phyloP scores from a whole-genome alignment of 2,329 filamentous ascomycete species.

The Colletotrichum horii region DNA sequence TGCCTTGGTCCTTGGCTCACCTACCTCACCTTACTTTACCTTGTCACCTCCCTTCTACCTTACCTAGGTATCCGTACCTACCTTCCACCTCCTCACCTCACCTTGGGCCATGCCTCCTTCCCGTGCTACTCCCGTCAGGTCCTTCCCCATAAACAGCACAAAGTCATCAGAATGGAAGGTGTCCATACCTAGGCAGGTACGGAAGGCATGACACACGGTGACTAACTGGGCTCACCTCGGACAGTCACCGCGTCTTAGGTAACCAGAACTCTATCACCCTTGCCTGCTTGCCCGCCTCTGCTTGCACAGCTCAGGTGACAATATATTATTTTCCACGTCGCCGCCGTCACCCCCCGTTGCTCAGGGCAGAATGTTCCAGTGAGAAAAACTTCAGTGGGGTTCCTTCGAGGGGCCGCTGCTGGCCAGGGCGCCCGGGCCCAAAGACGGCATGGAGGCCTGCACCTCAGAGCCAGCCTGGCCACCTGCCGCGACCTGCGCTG shows the following conservation, averaged over 20 bases:
- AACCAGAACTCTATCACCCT: background rate
- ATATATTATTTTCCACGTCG: background rate
- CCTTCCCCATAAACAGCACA: background rate
- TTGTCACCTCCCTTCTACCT: background rate
- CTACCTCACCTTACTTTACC: background rate
- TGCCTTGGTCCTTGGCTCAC: background rate
- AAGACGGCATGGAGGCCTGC: background rate
- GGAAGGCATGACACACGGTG: background rate
- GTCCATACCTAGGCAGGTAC: background rate
- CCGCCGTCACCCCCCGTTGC: background rate
- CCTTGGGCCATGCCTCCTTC: background rate
- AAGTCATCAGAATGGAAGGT: background rate
- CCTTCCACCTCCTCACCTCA: background rate
- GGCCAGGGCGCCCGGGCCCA: background rate
- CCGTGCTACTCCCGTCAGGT: background rate
- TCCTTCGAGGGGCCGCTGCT: background rate
- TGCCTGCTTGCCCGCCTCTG: background rate
- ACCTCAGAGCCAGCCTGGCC: background rate
- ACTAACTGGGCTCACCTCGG: background rate
- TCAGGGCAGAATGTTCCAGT: background rate
- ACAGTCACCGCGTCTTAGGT: background rate
- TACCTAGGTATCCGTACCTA: background rate
- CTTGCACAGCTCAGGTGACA: background rate
- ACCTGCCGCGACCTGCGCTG: background rate
- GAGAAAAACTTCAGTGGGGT: background rate